A percentile compares a stretch with the other conserved stretches of the same genome.
phyloP scores from a whole-genome alignment of 2,329 filamentous ascomycete species.

The Xylaria sp. region DNA sequence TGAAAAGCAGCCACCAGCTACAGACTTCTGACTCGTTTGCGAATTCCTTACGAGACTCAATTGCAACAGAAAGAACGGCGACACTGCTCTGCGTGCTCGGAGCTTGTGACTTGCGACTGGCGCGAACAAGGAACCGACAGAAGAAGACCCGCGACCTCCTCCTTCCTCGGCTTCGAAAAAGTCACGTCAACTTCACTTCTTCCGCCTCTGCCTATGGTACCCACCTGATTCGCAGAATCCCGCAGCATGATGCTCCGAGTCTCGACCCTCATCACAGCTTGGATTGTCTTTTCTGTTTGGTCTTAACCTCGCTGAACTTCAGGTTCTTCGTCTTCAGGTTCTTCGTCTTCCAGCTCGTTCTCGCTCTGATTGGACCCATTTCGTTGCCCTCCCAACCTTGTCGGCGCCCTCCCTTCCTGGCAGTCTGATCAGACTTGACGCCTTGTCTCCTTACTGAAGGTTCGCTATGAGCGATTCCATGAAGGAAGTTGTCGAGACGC shows the following conservation, averaged over 20 bases:
- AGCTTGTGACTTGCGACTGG: not conserved
- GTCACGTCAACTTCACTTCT: not conserved
- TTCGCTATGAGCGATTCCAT: conserved; percentile 43
- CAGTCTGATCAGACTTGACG: conserved; percentile 27
- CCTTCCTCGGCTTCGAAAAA: conserved; percentile 1
- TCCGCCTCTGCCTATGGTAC: not conserved
- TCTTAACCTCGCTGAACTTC: conserved; percentile 6
- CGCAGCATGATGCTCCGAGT: conserved; percentile 16
- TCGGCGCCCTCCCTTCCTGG: not conserved
- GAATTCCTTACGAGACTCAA: not conserved
- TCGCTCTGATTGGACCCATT: conserved; percentile 7
- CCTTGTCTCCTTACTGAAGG: conserved; percentile 34
- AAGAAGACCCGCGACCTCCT: not conserved
- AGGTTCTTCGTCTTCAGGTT: conserved; percentile 12
- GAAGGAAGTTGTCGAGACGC: conserved; percentile 42
- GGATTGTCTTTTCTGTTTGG: conserved; percentile 18
- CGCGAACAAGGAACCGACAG: not conserved
- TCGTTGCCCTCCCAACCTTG: conserved; percentile 4
- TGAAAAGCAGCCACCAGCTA: not conserved
- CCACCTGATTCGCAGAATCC: not conserved
- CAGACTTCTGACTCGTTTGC: not conserved
- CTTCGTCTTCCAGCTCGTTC: conserved; percentile 4
- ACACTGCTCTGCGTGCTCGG: not conserved
- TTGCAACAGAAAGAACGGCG: not conserved
- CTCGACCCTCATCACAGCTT: conserved; percentile 12